phyloP scores from a whole-genome alignment of 768 basidiomycete genomes.

The Floccularia luteovirens region DNA sequence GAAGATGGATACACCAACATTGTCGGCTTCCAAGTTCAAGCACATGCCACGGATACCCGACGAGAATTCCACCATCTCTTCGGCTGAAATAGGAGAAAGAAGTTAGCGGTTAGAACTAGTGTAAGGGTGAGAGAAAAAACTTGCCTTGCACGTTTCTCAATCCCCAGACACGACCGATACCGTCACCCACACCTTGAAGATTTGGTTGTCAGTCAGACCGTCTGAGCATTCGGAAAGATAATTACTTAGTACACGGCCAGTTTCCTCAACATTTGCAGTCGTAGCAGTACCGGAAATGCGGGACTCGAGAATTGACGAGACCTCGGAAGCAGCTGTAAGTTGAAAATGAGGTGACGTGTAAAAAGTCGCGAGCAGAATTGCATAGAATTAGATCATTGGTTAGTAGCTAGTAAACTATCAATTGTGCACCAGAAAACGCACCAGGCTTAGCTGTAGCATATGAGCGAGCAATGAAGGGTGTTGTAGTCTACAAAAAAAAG shows the following conservation, averaged over 20 bases:
- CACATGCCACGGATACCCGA: conserved; percentile 99
- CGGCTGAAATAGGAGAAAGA: conserved; percentile 45
- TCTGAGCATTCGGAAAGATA: conserved; percentile 11
- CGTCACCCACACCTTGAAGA: conserved; percentile 89
- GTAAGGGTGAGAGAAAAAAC: conserved; percentile 11
- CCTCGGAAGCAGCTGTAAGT: conserved; percentile 88
- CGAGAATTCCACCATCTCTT: conserved; percentile 99
- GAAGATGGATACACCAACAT: conserved; percentile 99
- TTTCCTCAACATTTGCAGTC: conserved; percentile 96
- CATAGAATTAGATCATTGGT: no score
- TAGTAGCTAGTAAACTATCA: no score
- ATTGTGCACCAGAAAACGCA: conserved; percentile 30
- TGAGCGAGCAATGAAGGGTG: conserved; percentile 57
- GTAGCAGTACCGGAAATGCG: conserved; percentile 91
- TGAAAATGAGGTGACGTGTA: conserved; percentile 22
- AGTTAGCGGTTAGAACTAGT: conserved; percentile 12
- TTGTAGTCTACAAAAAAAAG: conserved; percentile 34
- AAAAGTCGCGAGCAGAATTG: conserved; percentile 15
- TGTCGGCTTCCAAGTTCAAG: conserved; percentile 99
- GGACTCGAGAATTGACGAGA: conserved; percentile 97
- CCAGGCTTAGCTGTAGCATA: conserved; percentile 99
- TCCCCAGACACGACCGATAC: conserved; percentile 99
- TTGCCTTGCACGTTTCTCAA: conserved; percentile 95
- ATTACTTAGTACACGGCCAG: conserved; percentile 96
- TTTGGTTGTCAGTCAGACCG: conserved; percentile 12